Evolutionary conservation across 176 grass and related monocot species (phyloP).

Genomic region (Carex cristatella): DNA sequence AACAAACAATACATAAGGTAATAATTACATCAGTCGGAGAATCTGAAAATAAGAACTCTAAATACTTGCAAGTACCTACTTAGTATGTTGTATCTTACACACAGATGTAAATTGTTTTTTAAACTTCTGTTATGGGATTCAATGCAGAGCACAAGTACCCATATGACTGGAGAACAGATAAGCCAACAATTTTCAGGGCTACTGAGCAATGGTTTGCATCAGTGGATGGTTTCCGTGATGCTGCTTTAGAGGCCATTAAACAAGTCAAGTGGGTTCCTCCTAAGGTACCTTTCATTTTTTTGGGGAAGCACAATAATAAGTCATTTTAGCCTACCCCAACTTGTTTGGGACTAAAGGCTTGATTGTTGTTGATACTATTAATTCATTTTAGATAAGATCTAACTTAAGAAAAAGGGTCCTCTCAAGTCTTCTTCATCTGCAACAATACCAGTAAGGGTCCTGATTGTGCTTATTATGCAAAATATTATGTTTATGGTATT

Average conservation of each 20-base stretch:
- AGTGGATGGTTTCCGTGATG: conserved; percentile 85
- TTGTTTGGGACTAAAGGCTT: too few relatives aligned
- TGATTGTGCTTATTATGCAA: not conserved
- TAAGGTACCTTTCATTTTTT: conserved; percentile 43
- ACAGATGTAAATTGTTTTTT: not conserved
- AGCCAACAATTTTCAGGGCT: conserved; percentile 96
- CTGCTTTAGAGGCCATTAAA: conserved; percentile 92
- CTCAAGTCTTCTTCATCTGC: not conserved
- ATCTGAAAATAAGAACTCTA: not conserved
- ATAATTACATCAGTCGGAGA: not conserved
- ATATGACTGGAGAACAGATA: conserved; percentile 98
- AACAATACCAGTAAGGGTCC: not conserved
- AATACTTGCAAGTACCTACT: not conserved
- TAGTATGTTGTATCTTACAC: not conserved
- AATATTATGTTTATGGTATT: not conserved
- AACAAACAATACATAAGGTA: not conserved
- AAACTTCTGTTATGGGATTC: not conserved
- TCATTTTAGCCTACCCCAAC: not conserved
- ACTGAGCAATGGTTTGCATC: conserved; percentile 99
- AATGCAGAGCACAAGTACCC: conserved; percentile 95
- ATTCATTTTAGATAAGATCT: not conserved
- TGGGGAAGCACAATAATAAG: not conserved
- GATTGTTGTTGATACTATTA: too few relatives aligned
- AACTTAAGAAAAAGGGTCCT: not conserved
- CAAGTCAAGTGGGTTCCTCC: conserved; percentile 84